A percentile compares a stretch with the other conserved stretches of the same genome.
These are phyloP conservation scores for Zanthoxylum bungeanum DNA, from an alignment of 345 rosid genomes.

Conservation along the genomic window DNA sequence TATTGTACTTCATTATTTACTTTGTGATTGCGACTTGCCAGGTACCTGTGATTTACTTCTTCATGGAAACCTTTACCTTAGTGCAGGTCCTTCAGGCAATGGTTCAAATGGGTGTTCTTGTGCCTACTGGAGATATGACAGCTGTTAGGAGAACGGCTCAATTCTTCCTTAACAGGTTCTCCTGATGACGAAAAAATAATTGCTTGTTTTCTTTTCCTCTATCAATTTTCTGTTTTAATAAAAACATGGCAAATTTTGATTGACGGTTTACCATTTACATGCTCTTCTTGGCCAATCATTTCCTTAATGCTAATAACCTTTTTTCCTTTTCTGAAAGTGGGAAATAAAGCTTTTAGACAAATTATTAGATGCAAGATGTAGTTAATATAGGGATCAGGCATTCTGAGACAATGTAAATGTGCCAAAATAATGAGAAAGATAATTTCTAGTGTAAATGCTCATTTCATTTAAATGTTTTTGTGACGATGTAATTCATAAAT, in stretches of 20 bases:
- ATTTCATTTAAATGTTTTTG: constrained; percentile 1
- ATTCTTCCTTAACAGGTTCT: constrained; percentile 89
- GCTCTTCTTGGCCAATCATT: not conserved
- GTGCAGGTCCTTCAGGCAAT: constrained; percentile 83
- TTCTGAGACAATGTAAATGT: not conserved
- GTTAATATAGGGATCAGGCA: not conserved
- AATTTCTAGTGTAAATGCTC: not conserved
- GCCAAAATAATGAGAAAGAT: not conserved
- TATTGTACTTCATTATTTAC: not conserved
- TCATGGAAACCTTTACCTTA: not conserved
- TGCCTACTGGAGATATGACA: constrained; percentile 98
- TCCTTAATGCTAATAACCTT: not conserved
- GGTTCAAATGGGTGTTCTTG: constrained; percentile 99
- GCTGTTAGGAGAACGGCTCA: constrained; percentile 92
- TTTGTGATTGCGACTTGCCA: constrained; percentile 6
- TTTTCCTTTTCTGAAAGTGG: too few species aligned
- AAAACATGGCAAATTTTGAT: not conserved
- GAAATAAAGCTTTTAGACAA: not conserved
- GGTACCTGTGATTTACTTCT: constrained; percentile 3
- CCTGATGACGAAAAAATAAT: not conserved
- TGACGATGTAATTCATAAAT: not conserved
- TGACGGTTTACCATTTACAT: not conserved
- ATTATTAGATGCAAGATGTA: not conserved
- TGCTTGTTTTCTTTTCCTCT: not conserved
- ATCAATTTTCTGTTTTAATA: not conserved